A percentile compares a stretch with the other conserved stretches of the same genome.
Evolutionary conservation across 1,284 basidiomycete species (phyloP).

Genomic region (Cerioporus squamosus): DNA sequence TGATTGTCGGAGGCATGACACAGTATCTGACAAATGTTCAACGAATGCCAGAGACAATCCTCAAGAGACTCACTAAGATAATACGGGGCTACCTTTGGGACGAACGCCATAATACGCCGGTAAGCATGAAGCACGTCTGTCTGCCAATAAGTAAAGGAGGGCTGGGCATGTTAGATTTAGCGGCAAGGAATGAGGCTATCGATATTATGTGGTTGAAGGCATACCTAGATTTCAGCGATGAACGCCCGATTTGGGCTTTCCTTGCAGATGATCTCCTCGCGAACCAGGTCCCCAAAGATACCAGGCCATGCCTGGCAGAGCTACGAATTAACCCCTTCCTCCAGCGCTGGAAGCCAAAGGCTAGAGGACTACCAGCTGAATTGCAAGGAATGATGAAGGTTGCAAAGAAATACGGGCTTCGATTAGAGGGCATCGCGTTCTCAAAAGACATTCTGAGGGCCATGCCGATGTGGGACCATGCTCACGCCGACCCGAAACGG

Average conservation of each 20-base stretch:
- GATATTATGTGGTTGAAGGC: conserved; percentile 28
- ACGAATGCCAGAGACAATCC: no score
- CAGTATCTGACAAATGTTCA: no score
- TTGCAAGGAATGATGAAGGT: background rate
- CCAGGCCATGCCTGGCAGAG: background rate
- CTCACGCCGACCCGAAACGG: background rate
- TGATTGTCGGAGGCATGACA: no score
- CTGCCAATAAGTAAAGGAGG: conserved; percentile 22
- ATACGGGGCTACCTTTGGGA: no score
- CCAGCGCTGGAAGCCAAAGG: background rate
- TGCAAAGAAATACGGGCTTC: background rate
- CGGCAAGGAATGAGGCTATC: conserved; percentile 31
- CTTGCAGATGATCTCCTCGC: conserved; percentile 19
- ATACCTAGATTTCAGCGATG: conserved; percentile 15
- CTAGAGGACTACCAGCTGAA: background rate
- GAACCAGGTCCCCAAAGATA: no score
- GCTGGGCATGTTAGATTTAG: conserved; percentile 25
- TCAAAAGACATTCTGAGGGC: background rate
- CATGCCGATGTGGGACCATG: conserved; percentile 33
- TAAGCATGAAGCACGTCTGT: no score
- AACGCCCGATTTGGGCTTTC: conserved; percentile 28
- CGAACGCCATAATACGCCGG: no score
- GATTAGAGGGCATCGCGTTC: conserved; percentile 4
- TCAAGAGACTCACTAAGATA: no score
- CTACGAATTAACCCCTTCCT: background rate